A percentile compares a stretch with the other conserved stretches of the same genome.
Evolutionary conservation across 345 rosid genomes (phyloP).

Genomic region (Arabidopsis arenosa): DNA sequence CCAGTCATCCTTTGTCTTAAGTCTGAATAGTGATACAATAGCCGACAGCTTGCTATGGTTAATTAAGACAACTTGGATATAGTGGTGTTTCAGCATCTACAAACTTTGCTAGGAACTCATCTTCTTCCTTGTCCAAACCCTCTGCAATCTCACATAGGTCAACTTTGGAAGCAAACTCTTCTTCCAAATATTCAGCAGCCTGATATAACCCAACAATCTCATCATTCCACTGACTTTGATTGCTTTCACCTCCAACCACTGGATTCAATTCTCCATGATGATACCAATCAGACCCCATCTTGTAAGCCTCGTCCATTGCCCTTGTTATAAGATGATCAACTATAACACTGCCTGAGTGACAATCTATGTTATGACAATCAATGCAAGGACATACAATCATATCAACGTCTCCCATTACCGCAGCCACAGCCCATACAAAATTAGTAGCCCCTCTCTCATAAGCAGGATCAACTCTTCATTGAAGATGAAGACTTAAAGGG

Average conservation of each 20-base stretch:
- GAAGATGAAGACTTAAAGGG: neutral
- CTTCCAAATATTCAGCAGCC: neutral
- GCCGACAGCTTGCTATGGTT: neutral
- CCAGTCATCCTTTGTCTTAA: neutral
- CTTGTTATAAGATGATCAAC: neutral
- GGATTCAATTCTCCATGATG: neutral
- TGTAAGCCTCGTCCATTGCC: neutral
- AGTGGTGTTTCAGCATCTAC: neutral
- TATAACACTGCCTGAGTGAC: neutral
- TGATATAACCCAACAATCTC: neutral
- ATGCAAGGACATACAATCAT: neutral
- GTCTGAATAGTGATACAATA: neutral
- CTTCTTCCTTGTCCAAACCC: neutral
- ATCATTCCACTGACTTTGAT: neutral
- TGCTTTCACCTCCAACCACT: neutral
- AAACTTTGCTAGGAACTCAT: neutral
- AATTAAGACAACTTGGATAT: neutral
- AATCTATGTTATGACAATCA: neutral
- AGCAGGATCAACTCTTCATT: neutral
- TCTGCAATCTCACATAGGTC: neutral
- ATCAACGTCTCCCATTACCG: neutral
- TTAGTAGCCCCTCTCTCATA: neutral
- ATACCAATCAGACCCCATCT: neutral
- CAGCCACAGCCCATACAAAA: neutral
- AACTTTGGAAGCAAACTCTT: neutral